phyloP scores from a whole-genome alignment of 139 green algal species.

The Coccomyxa sp. region DNA sequence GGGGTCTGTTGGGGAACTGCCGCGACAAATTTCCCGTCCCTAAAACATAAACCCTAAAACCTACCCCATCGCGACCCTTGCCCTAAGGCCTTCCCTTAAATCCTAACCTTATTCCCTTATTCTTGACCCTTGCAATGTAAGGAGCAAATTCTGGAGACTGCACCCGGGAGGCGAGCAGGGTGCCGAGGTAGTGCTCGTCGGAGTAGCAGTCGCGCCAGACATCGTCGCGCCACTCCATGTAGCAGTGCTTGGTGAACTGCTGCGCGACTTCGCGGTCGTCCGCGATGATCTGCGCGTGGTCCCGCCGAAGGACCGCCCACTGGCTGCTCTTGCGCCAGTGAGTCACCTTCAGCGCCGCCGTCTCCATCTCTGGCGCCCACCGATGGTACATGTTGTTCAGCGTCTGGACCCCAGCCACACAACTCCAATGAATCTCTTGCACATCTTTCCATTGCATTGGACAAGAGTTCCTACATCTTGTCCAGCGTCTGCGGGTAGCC shows the following conservation, averaged over 20 bases:
- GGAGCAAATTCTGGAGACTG: no score
- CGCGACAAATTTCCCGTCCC: no score
- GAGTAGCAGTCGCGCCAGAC: slow-evolving; percentile 8
- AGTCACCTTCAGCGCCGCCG: not conserved
- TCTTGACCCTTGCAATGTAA: no score
- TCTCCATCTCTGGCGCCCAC: slow-evolving; percentile 3
- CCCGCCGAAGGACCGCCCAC: not conserved
- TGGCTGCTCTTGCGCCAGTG: slow-evolving; percentile 33
- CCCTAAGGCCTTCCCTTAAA: no score
- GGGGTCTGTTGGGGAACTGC: no score
- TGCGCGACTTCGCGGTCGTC: not conserved
- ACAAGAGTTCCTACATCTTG: no score
- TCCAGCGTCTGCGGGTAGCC: no score
- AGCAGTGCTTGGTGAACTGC: not conserved
- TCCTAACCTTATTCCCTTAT: no score
- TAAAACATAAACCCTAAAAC: no score
- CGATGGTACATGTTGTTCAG: slow-evolving; percentile 1
- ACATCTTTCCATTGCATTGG: no score
- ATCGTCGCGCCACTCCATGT: not conserved
- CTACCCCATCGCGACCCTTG: no score
- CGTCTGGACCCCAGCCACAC: not conserved
- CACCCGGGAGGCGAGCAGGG: slow-evolving; percentile 20
- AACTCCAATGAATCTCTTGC: no score
- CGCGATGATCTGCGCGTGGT: not conserved
- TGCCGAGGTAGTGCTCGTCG: slow-evolving; percentile 37